Base-by-base conservation (phyloP, 2,329 filamentous ascomycete species). In the Diplocarpon mali region DNA sequence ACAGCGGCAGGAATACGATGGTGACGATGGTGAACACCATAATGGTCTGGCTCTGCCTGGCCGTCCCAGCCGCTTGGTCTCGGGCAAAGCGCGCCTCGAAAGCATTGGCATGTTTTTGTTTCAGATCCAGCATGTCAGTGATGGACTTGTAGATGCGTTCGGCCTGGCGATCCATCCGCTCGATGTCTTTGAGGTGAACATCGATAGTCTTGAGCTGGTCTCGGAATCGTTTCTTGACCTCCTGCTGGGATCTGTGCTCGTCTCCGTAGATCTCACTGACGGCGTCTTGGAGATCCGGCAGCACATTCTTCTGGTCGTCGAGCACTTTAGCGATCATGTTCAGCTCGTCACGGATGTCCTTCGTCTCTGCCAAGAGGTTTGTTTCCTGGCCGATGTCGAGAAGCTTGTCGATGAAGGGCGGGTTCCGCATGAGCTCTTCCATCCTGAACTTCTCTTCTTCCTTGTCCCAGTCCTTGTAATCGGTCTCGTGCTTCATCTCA, bases 101-200 rank as follows among this genome's bases (percentile, higher is more conserved):
- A n/a, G 53, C 53, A 36, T 57, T 58, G 4, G 56, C 56, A 38
- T 58, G 55, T 41, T 58, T 58, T 36, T 58, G 56, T 35, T 57
- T 55, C 12, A 57, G 47, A 20, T 58, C 56, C 13, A 86, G 69
- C 9, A 74, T 73, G 50, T 87, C 80, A 57, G 84, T 80, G 38
- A 95, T 70, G 34, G 74, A 71, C 24, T 72, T 69, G 46, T 88
- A 85, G 40, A 85, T 79, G 46, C 73, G 71, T 60, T 95, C 86
- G 63, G 94, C 82, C 61, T 88, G 79, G 46, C 76, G 72, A 65
- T 95, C 85, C 64, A 93, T 78, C 51, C 80, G 81, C 49, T 86
- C 80, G 11, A 57, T 53, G 29, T 58, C 54, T 36, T 57, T 55
- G 14, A 49, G 37, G 34, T 56, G 52, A 15, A 47, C 51, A 2